Percentiles rank a stretch among this genome's conserved stretches.
Conservation (phyloP, 257 asterid genomes). For the Forsythia viridissima region DNA sequence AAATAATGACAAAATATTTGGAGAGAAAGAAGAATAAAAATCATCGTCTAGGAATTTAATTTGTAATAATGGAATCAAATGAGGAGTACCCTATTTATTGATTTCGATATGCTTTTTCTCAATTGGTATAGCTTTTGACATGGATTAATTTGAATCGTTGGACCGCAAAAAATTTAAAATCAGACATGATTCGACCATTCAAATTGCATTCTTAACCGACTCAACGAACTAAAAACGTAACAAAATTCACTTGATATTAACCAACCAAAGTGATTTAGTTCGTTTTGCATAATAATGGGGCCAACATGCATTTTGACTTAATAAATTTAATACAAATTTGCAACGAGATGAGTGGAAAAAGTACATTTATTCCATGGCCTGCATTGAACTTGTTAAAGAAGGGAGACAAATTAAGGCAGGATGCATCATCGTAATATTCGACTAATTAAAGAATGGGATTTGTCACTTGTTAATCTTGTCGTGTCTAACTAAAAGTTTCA, state of each 20-base stretch:
- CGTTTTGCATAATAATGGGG: neutral
- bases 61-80: neutral
- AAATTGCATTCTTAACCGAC: neutral
- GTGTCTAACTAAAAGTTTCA: neutral
- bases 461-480: neutral
- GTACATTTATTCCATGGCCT: neutral
- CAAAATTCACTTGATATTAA: neutral
- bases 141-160: neutral
- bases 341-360: neutral
- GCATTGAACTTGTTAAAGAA: slow-evolving; percentile 20
- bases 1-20: neutral
- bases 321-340: neutral
- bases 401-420: slow-evolving; percentile 19
- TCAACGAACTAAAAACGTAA: neutral
- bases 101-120: no score
- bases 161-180: no score
- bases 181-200: neutral
- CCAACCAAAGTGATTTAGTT: neutral
- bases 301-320: neutral
- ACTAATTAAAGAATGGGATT: neutral
- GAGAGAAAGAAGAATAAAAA: neutral
- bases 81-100: neutral
- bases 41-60: neutral
- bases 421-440: neutral
- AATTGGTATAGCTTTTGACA: neutral